Evolutionary conservation across 768 basidiomycete species (phyloP), one percentile per base, ranked within the genome.

Genomic region (Cyclocybe cylindracea): DNA sequence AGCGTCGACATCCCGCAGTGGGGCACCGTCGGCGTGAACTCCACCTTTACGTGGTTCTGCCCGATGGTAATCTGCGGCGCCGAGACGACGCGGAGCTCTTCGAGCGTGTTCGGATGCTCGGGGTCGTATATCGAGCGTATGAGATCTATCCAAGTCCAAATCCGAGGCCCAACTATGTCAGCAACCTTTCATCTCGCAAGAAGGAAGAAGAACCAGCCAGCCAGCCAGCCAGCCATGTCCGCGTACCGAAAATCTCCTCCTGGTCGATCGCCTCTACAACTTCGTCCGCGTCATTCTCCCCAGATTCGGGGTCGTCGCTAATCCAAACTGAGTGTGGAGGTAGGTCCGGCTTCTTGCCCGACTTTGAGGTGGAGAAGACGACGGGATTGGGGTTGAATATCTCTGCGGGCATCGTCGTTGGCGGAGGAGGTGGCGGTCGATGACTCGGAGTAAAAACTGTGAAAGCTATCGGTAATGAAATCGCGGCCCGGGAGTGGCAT

Each of bases 1-100:
- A 98, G 74, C 2, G 95, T 98, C 8, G 94, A 95, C 92, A 94
- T 94, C 44, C 94, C 94, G 57, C 96, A 98, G 63, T 98, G 95
- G 8, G 97, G 96, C 11, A 97, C 92, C 0, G 97, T 98, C 3
- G 97, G 96, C 5, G 97, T 98, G 64, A 98, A 95, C 64, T 96
- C 94, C 56, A 99, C 87, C 34, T 81, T 75, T 46, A 99, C 76
- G 46, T 79, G 78, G 56, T 94, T 89, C n/a, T 70, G 63, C 33
- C 61, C 69, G 53, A 71, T 75, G 40, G 56, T 71, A 51, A 98
- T 86, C 62, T 98, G 95, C 8, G 91, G 85, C 5, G 86, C 83
- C 42, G 93, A 96, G 38, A 99, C 95, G 35, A 99, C 97, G 18
- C 91, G 86, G 7, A 99, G 86, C 64, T 98, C 93, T 65, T 99